Percentiles rank a stretch among this genome's conserved stretches.
These are phyloP conservation scores for Pseudogymnoascus destructans DNA, from an alignment of 2,329 filamentous ascomycete species.

Conservation along the genomic window DNA sequence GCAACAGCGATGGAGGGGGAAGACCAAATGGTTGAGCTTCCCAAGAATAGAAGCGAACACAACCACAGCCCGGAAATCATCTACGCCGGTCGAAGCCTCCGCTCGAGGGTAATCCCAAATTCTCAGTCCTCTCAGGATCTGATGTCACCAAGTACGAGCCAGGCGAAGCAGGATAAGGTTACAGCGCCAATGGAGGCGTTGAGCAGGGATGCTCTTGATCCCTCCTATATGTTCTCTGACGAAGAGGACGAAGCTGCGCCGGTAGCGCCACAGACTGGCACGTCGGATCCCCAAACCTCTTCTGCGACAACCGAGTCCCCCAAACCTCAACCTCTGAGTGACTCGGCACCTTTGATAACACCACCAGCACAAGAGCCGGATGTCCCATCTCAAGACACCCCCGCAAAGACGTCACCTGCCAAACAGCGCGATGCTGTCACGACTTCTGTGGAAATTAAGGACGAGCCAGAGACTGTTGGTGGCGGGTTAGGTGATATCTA, in stretches of 20 bases:
- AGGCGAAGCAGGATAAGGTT: background rate
- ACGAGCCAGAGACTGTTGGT: background rate
- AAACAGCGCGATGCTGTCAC: background rate
- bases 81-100: background rate
- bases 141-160: constrained; percentile 10
- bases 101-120: constrained; percentile 9
- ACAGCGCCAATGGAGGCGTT: background rate
- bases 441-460: background rate
- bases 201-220: constrained; percentile 17
- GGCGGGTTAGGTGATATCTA: background rate
- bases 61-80: background rate
- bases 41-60: background rate
- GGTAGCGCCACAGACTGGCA: background rate
- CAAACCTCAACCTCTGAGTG: background rate
- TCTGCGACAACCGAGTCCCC: background rate
- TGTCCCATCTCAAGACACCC: background rate
- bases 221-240: constrained; percentile 28
- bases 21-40: background rate
- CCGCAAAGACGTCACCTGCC: background rate
- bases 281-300: background rate
- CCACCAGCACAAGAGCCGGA: background rate
- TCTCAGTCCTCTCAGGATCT: constrained; percentile 8
- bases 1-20: background rate
- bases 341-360: background rate
- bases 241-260: constrained; percentile 23